phyloP scores from a whole-genome alignment of 2,329 filamentous ascomycete species.

The Epichloe festucae region DNA sequence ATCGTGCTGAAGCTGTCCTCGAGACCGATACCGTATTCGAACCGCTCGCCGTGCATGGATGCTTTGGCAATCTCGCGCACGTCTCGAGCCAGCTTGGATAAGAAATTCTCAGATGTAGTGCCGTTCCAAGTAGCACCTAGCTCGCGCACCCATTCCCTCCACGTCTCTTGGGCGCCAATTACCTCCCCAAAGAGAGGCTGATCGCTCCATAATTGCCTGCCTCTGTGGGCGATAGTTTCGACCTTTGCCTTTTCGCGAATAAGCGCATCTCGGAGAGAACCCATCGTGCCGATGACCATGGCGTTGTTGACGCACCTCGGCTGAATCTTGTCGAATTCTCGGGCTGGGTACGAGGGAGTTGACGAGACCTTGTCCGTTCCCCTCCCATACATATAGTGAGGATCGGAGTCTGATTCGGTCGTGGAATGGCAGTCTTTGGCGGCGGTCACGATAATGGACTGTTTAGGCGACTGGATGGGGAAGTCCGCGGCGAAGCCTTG shows the following conservation, averaged over 20 bases:
- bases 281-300: conserved; percentile 22
- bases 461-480: conserved; percentile 6
- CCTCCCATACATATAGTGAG: conserved; percentile 22
- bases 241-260: conserved; percentile 14
- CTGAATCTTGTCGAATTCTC: conserved; percentile 19
- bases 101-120: conserved; percentile 7
- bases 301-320: conserved; percentile 24
- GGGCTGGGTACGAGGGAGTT: conserved; percentile 17
- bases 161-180: conserved; percentile 26
- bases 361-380: conserved; percentile 18
- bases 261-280: conserved; percentile 13
- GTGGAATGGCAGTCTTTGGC: conserved; percentile 24
- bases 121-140: conserved; percentile 22
- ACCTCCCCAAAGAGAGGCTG: conserved; percentile 25
- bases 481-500: conserved; percentile 5
- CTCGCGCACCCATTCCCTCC: conserved; percentile 19
- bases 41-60: conserved; percentile 16
- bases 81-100: conserved; percentile 7
- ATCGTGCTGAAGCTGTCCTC: conserved; percentile 26
- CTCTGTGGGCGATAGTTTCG: conserved; percentile 13
- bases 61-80: conserved; percentile 15
- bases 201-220: conserved; percentile 24
- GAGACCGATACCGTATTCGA: conserved; percentile 26
- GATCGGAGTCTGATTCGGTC: conserved; percentile 20
- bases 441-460: conserved; percentile 20